Percentiles rank a stretch among this genome's conserved stretches.
These are phyloP conservation scores for Penicillium canescens DNA, from an alignment of 495 filamentous ascomycete genomes.

Conservation along the genomic window DNA sequence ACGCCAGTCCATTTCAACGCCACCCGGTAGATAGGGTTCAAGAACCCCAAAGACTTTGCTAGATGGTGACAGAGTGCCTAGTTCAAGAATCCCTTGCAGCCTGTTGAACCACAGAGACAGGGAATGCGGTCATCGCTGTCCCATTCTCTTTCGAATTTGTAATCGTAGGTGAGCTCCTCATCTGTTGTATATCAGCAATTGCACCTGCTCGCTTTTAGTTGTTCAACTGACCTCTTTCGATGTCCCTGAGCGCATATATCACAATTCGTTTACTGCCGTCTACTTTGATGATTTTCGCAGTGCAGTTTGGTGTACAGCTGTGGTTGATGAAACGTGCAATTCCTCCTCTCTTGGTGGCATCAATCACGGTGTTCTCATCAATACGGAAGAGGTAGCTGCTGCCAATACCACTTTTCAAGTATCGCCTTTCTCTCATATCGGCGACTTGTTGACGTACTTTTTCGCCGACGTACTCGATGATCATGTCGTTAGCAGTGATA, in stretches of 20 bases:
- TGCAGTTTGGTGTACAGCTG: constrained; percentile 96
- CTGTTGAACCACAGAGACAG: constrained; percentile 91
- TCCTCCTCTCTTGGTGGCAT: constrained; percentile 96
- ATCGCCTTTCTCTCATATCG: constrained; percentile 86
- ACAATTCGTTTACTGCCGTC: constrained; percentile 99
- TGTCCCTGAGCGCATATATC: constrained; percentile 95
- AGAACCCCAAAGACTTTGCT: constrained; percentile 1
- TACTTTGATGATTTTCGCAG: constrained; percentile 99
- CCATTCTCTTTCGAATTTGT: constrained; percentile 98
- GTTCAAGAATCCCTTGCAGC: constrained; percentile 98
- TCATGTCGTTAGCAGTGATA: constrained; percentile 97
- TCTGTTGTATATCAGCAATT: constrained; percentile 63
- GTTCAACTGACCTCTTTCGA: constrained; percentile 79
- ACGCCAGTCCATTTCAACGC: constrained; percentile 24
- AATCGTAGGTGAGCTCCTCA: constrained; percentile 98
- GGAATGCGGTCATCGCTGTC: constrained; percentile 93
- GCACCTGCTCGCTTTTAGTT: background rate
- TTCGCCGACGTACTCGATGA: constrained; percentile 99
- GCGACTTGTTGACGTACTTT: constrained; percentile 95
- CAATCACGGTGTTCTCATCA: constrained; percentile 95
- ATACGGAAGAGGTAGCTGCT: constrained; percentile 98
- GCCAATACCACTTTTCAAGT: constrained; percentile 94
- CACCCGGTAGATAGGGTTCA: constrained; percentile 4
- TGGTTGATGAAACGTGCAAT: constrained; percentile 99
- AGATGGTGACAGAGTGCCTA: constrained; percentile 42